Evolutionary conservation across 2,329 filamentous ascomycete species (phyloP).

Genomic region (Phialocephala subalpina): DNA sequence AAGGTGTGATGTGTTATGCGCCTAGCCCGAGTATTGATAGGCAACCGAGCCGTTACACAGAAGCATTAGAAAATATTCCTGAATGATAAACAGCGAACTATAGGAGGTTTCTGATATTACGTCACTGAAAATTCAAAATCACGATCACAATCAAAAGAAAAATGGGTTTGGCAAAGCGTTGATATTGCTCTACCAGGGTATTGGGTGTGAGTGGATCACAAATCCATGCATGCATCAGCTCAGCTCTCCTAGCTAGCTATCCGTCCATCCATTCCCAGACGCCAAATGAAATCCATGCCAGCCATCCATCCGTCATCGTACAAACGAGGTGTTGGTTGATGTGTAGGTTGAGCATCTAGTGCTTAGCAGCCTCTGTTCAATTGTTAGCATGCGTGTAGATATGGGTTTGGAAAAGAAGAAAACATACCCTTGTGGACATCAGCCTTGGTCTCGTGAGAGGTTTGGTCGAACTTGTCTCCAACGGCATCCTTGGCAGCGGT

Average conservation of each 20-base stretch:
- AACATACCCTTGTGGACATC: constrained; percentile 55
- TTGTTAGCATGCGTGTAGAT: constrained; percentile 18
- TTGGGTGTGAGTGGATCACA: constrained; percentile 8
- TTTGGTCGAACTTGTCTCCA: constrained; percentile 60
- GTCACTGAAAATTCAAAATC: neutral
- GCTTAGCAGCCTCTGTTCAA: constrained; percentile 43
- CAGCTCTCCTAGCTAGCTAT: neutral
- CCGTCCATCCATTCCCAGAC: constrained; percentile 4
- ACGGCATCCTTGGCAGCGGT: constrained; percentile 59
- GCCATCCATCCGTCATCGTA: constrained; percentile 8
- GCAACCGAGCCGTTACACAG: no score
- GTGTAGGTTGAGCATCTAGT: constrained; percentile 37
- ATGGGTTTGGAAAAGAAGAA: neutral
- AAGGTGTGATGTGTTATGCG: no score
- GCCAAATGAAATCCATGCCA: constrained; percentile 10
- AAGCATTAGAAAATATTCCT: no score
- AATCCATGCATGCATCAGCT: neutral
- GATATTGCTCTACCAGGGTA: constrained; percentile 11
- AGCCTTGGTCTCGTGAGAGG: constrained; percentile 56
- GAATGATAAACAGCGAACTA: no score
- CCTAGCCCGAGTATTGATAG: no score
- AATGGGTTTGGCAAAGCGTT: neutral
- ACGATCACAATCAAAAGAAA: neutral
- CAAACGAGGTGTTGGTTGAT: constrained; percentile 14
- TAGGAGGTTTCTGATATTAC: neutral